Base-by-base conservation (phyloP, 768 basidiomycete genomes). In the Hygrophorus russula region DNA sequence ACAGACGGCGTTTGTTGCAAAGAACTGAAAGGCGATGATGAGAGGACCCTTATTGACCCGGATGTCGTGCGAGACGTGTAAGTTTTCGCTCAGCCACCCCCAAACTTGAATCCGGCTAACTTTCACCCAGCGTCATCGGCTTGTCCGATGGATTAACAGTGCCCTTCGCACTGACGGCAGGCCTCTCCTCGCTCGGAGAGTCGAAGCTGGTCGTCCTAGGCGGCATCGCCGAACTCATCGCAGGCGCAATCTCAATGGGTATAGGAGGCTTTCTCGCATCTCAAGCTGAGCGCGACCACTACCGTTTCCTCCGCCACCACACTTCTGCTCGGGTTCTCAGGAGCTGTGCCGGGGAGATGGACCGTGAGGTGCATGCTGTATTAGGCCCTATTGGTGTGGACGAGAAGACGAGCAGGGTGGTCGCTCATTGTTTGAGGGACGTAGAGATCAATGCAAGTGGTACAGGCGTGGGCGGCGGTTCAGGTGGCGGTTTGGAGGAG, bases 231-330 rank as follows among this genome's bases (percentile, higher is more conserved):
- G 96, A 99, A 59, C 81, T 99, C 51, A 89, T 94, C 45, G 90
- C 93, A 1, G 96, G 96, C 5, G 88, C 93, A 10, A 87, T 98
- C 36, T 91, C 87, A 1, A 99, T 99, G 94, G 96, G 96, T 48
- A 86, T 99, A 32, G 96, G 96, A 42, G 94, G 94, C 14, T 97
- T 94, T 73, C 81, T 99, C 39, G 92, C 92, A 2, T 91, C 93
- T 1, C 89, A 99, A 62, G 84, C 94, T 24, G 96, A 99, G 62
- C 82, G 92, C 36, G 94, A 97, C 59, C 86, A 96, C 62, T 93
- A 83, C 59, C 84, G 80, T 36, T 96, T 85, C 63, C 75, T 84
- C 24, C 76, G 70, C 20, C 70, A 74, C 31, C 74, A 80, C 48
- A 93, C 89, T 8, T 68, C 80, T 34, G 73, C 80, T 13, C 81